Conservation (phyloP, 192 early-diverging fungal species). For the Phlyctochytrium arcticum region DNA sequence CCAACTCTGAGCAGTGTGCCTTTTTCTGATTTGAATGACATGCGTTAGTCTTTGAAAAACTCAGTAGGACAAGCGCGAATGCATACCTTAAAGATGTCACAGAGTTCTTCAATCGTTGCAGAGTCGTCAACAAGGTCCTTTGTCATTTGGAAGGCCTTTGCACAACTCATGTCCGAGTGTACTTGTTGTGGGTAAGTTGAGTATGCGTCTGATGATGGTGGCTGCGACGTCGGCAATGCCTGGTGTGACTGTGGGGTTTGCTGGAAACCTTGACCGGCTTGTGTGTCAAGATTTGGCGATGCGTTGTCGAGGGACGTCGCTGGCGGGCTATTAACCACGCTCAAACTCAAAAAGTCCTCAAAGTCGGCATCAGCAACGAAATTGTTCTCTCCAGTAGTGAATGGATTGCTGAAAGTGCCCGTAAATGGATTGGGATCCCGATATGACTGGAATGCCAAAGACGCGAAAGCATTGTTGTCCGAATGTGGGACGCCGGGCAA, state of each 20-base stretch:
- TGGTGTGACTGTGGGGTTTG: neutral
- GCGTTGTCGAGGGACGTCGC: neutral
- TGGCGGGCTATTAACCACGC: neutral
- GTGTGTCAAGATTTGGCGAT: neutral
- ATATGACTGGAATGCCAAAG: neutral
- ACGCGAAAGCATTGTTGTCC: neutral
- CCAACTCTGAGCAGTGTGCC: conserved; percentile 34
- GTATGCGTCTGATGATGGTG: conserved; percentile 7
- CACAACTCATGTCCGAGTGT: no score
- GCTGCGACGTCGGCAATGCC: neutral
- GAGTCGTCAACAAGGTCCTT: conserved; percentile 25
- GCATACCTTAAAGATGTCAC: conserved; percentile 32
- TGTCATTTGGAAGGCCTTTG: no score
- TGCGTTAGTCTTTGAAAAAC: neutral
- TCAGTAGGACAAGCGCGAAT: neutral
- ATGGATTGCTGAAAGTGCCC: conserved; percentile 18
- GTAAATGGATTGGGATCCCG: conserved; percentile 12
- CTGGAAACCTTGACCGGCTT: neutral
- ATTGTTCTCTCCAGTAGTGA: conserved; percentile 10
- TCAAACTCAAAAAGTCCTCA: conserved; percentile 19
- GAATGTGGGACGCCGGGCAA: neutral
- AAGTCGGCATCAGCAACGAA: conserved; percentile 12
- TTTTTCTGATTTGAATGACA: conserved; percentile 13
- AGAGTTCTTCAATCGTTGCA: conserved; percentile 30
- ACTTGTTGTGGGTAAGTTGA: conserved; percentile 5